phyloP scores from a whole-genome alignment of 345 rosid genomes.

The Bruguiera sexangula region DNA sequence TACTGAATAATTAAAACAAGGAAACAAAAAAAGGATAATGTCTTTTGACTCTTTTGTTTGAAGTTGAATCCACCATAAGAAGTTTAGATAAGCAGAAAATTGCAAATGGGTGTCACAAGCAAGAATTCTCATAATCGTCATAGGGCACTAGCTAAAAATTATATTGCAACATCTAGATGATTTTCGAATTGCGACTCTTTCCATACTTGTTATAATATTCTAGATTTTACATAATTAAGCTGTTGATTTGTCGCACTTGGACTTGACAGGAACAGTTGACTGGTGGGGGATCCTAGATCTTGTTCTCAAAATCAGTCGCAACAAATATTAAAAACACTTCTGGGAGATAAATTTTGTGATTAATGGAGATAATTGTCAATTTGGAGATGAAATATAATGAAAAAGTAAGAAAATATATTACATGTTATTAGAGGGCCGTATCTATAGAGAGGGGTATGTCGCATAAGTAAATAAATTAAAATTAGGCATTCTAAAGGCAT shows the following conservation, averaged over 20 bases:
- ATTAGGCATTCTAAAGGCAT: no score
- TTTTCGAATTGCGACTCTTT: background rate
- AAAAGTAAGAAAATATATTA: background rate
- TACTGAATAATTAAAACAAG: constrained; percentile 24
- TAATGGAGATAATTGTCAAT: background rate
- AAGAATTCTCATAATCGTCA: constrained; percentile 40
- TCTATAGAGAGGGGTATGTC: background rate
- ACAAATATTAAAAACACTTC: background rate
- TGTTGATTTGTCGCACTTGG: no score
- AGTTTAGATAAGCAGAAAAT: background rate
- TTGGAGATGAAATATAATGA: no score
- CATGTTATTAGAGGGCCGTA: background rate
- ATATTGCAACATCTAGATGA: background rate
- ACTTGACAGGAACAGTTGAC: no score
- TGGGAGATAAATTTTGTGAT: constrained; percentile 1
- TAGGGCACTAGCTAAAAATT: constrained; percentile 28
- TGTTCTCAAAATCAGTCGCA: constrained; percentile 1
- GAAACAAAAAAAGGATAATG: constrained; percentile 2
- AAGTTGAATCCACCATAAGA: background rate
- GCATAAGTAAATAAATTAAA: no score
- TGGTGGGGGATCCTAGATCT: background rate
- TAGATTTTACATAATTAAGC: background rate
- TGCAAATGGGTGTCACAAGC: constrained; percentile 40
- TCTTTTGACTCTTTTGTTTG: background rate
- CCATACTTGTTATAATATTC: background rate